Evolutionary conservation across 192 early-diverging fungal species (phyloP).

Genomic region (Coemansia sp.): DNA sequence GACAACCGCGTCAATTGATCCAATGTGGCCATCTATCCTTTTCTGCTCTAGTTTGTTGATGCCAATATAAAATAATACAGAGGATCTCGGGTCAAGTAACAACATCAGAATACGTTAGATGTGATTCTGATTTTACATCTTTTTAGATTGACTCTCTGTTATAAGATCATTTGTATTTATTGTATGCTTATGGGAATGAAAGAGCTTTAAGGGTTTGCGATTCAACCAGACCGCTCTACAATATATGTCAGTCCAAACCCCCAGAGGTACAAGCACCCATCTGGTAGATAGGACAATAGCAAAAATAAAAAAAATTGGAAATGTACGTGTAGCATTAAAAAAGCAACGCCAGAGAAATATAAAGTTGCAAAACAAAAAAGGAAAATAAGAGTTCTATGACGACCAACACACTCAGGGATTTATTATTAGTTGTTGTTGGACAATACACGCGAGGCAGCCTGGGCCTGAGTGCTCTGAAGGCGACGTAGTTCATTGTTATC

Average conservation of each 20-base stretch:
- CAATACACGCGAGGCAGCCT: slow-evolving; percentile 56
- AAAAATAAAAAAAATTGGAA: no score
- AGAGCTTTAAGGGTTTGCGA: no score
- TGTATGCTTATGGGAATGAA: neutral
- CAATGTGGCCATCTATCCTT: slow-evolving; percentile 36
- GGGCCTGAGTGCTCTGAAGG: slow-evolving; percentile 70
- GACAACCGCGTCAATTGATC: slow-evolving; percentile 47
- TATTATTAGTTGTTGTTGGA: slow-evolving; percentile 17
- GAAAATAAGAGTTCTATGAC: neutral
- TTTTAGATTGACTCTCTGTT: neutral
- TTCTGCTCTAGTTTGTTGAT: neutral
- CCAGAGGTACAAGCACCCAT: neutral
- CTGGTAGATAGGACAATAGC: neutral
- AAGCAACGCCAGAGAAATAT: slow-evolving; percentile 4
- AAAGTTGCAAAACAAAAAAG: slow-evolving; percentile 1
- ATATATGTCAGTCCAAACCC: no score
- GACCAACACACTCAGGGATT: neutral
- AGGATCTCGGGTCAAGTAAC: neutral
- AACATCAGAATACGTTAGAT: neutral
- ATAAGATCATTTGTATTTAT: neutral
- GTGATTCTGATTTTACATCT: neutral
- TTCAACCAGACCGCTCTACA: no score
- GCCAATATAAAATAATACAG: neutral
- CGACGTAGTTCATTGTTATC: slow-evolving; percentile 67
- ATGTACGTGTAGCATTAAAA: neutral